These are phyloP conservation scores for Meredithiella fracta DNA, from an alignment of 2,329 filamentous ascomycete genomes.

Conservation along the genomic window DNA sequence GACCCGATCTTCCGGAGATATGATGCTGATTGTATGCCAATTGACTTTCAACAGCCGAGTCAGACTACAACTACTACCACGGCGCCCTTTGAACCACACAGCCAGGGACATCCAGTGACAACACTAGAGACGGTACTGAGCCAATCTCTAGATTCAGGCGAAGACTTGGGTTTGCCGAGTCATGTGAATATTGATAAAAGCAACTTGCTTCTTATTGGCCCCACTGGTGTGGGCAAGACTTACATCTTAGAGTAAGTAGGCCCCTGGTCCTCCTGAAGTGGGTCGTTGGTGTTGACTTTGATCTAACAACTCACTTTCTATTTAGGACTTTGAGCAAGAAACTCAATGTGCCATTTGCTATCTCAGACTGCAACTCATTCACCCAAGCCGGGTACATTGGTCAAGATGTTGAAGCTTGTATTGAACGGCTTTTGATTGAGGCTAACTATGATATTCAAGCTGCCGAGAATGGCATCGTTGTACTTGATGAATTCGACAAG, in stretches of 20 bases:
- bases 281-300: neutral
- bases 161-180: constrained; percentile 28
- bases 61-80: neutral
- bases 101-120: neutral
- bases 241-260: constrained; percentile 59
- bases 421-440: constrained; percentile 76
- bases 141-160: constrained; percentile 32
- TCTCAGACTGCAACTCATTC: constrained; percentile 89
- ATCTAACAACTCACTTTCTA: constrained; percentile 15
- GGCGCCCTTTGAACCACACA: neutral
- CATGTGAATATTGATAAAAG: constrained; percentile 80
- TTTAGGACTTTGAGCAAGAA: constrained; percentile 72
- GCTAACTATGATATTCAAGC: constrained; percentile 75
- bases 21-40: constrained; percentile 18
- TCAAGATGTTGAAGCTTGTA: constrained; percentile 91
- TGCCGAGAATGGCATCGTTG: constrained; percentile 83
- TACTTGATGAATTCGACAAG: constrained; percentile 94
- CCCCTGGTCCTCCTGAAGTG: neutral
- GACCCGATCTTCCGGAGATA: constrained; percentile 8
- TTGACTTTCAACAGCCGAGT: constrained; percentile 13
- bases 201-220: constrained; percentile 78
- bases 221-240: constrained; percentile 91
- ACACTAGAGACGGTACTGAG: constrained; percentile 15
- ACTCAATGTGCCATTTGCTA: constrained; percentile 88
- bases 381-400: constrained; percentile 96